Conservation (phyloP, 768 basidiomycete species). For the Thelephora aurantiotincta region DNA sequence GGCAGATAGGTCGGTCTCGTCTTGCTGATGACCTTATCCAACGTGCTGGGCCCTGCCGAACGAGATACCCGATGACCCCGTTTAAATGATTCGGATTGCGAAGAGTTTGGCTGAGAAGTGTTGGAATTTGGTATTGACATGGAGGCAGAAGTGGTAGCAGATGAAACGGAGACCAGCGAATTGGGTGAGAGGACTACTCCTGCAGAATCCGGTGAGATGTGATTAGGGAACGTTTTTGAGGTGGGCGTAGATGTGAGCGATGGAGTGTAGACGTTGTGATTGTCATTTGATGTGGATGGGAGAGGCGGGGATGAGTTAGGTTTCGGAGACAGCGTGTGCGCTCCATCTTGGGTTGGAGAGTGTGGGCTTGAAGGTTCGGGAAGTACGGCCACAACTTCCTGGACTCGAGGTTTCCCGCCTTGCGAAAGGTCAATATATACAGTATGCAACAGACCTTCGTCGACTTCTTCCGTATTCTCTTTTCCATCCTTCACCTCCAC, state of each 20-base stretch:
- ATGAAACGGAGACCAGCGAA: constrained; percentile 13
- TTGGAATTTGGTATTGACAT: constrained; percentile 12
- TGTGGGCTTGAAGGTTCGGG: neutral
- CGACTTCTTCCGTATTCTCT: neutral
- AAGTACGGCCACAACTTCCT: neutral
- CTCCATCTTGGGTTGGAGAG: neutral
- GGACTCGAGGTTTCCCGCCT: neutral
- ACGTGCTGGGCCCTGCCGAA: constrained; percentile 49
- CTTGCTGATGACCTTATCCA: constrained; percentile 72
- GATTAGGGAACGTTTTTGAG: no score
- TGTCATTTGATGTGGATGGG: no score
- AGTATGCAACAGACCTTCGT: neutral
- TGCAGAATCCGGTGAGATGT: constrained; percentile 9
- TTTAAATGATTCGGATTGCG: constrained; percentile 12
- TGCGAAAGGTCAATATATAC: neutral
- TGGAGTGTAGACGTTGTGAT: no score
- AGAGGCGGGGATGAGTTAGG: no score
- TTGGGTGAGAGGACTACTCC: no score
- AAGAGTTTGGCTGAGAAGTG: constrained; percentile 3
- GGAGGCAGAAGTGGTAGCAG: constrained; percentile 19
- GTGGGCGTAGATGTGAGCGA: no score
- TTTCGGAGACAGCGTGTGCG: no score
- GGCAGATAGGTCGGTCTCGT: constrained; percentile 81
- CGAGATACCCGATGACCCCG: constrained; percentile 30
- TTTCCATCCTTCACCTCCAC: neutral